Evolutionary conservation across 2,329 filamentous ascomycete species (phyloP).

Genomic region (Alternaria arborescens): DNA sequence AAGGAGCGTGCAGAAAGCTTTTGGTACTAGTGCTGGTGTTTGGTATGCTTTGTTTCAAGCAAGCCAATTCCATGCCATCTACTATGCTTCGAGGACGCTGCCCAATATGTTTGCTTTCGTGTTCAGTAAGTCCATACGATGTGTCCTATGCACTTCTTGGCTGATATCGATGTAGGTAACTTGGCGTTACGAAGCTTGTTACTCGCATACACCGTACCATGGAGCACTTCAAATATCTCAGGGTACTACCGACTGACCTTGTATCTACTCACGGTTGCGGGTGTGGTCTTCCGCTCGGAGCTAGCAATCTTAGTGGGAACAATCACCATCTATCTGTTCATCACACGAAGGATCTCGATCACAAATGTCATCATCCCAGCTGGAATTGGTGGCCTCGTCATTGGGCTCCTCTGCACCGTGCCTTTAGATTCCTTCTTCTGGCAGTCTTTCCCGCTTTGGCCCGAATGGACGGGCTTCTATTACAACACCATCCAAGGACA

Average conservation of each 20-base stretch:
- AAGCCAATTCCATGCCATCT: conserved; percentile 90
- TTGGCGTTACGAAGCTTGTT: conserved; percentile 66
- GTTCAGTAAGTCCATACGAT: conserved; percentile 67
- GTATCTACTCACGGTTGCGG: conserved; percentile 78
- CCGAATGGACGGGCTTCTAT: conserved; percentile 86
- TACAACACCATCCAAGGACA: conserved; percentile 89
- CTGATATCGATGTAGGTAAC: conserved; percentile 62
- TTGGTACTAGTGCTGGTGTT: conserved; percentile 71
- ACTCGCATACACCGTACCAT: conserved; percentile 54
- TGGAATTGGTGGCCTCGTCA: conserved; percentile 69
- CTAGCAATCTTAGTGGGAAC: conserved; percentile 80
- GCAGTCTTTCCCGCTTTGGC: conserved; percentile 81
- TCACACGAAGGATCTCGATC: conserved; percentile 63
- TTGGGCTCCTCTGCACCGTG: conserved; percentile 75
- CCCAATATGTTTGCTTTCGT: conserved; percentile 98
- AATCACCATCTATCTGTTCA: conserved; percentile 71
- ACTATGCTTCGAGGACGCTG: conserved; percentile 88
- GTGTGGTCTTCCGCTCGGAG: conserved; percentile 88
- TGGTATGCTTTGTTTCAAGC: conserved; percentile 84
- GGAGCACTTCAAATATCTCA: conserved; percentile 45
- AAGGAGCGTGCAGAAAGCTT: conserved; percentile 69
- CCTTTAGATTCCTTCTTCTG: conserved; percentile 92
- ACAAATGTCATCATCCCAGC: conserved; percentile 69
- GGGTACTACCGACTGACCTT: conserved; percentile 71
- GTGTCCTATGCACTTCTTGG: neutral